These are phyloP conservation scores for Phaseolus coccineus DNA, from an alignment of 331 rosid genomes.

Conservation along the genomic window DNA sequence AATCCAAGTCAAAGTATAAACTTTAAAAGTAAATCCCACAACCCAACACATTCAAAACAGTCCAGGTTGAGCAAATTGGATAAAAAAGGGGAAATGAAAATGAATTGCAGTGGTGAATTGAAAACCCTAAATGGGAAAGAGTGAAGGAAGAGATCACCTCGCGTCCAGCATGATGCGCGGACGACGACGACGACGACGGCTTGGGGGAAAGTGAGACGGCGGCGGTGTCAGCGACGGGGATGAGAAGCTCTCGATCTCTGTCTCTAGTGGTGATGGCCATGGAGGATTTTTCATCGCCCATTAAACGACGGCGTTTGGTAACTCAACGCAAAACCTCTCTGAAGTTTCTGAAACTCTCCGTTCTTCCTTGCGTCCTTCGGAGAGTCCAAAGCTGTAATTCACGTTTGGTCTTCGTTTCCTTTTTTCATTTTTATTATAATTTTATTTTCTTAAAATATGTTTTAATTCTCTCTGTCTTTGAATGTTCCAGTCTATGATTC, in stretches of 20 bases:
- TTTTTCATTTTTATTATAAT: background rate
- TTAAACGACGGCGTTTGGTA: constrained; percentile 53
- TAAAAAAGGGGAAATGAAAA: background rate
- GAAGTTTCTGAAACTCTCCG: constrained; percentile 22
- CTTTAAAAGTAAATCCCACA: background rate
- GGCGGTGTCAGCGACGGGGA: constrained; percentile 75
- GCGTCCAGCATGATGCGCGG: constrained; percentile 80
- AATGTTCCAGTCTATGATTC: background rate
- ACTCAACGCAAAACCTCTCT: constrained; percentile 36
- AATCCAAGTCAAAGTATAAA: constrained; percentile 25
- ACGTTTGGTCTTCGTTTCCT: background rate
- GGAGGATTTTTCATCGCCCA: constrained; percentile 85
- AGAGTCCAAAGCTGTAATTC: background rate
- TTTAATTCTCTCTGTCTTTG: background rate
- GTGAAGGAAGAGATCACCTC: constrained; percentile 60
- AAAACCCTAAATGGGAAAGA: constrained; percentile 42
- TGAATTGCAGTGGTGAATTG: background rate
- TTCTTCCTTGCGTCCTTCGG: background rate
- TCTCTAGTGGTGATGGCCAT: constrained; percentile 69
- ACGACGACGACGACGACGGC: constrained; percentile 64
- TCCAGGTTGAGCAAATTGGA: constrained; percentile 20
- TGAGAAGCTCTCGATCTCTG: constrained; percentile 96
- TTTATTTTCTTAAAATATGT: background rate
- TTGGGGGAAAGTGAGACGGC: constrained; percentile 52
- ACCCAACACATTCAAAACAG: constrained; percentile 25